A percentile compares a stretch with the other conserved stretches of the same genome.
Evolutionary conservation across 371 early-diverging fungal species (phyloP).

Genomic region (Mucor circinelloides): DNA sequence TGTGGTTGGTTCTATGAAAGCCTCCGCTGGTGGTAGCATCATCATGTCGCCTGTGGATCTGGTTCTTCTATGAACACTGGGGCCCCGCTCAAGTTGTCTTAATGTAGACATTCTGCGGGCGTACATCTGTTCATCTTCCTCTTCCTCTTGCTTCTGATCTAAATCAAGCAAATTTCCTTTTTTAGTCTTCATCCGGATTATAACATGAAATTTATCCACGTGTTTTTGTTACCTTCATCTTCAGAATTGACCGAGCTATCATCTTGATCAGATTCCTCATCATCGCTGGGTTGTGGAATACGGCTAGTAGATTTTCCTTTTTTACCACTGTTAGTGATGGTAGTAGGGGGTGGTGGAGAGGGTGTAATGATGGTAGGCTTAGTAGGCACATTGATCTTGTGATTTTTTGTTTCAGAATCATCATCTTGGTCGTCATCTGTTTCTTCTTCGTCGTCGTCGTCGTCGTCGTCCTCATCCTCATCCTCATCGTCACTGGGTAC

Average conservation of each 20-base stretch:
- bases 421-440: neutral
- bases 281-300: slow-evolving; percentile 23
- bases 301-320: neutral
- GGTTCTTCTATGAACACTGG: slow-evolving; percentile 32
- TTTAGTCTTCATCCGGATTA: slow-evolving; percentile 4
- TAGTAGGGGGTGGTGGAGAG: neutral
- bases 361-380: slow-evolving; percentile 3
- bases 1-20: slow-evolving; percentile 2
- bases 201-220: slow-evolving; percentile 1
- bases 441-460: slow-evolving; percentile 10
- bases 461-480: slow-evolving; percentile 21
- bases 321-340: neutral
- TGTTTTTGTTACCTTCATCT: slow-evolving; percentile 10
- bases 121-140: slow-evolving; percentile 15
- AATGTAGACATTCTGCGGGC: slow-evolving; percentile 34
- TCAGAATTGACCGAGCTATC: slow-evolving; percentile 7
- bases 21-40: slow-evolving; percentile 9
- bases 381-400: neutral
- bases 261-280: slow-evolving; percentile 17
- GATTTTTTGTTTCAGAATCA: neutral
- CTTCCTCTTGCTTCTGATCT: neutral
- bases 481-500: slow-evolving; percentile 41
- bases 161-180: slow-evolving; percentile 9
- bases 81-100: slow-evolving; percentile 31
- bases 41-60: slow-evolving; percentile 29